phyloP scores from a whole-genome alignment of 345 rosid species.

The Psidium guajava region DNA sequence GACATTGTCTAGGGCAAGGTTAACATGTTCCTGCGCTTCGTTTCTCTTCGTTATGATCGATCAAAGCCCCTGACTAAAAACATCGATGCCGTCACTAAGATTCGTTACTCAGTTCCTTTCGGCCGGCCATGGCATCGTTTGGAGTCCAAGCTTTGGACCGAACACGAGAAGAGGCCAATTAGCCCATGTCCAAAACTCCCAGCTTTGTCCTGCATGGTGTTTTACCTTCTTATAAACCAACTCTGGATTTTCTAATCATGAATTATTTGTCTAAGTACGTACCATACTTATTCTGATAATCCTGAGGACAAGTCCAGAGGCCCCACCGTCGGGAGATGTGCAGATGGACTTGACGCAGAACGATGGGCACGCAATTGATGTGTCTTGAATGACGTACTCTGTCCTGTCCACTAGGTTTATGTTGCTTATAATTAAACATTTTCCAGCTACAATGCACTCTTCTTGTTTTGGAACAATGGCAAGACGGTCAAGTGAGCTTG shows the following conservation, averaged over 20 bases:
- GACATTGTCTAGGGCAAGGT: background rate
- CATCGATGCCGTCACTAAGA: background rate
- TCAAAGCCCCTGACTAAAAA: background rate
- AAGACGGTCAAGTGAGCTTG: too few relatives aligned
- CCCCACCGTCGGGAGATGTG: background rate
- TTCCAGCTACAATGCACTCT: too few relatives aligned
- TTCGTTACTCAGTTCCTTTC: background rate
- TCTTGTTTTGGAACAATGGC: too few relatives aligned
- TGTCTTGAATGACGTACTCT: too few relatives aligned
- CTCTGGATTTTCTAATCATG: background rate
- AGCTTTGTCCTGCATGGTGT: background rate
- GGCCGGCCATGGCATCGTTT: background rate
- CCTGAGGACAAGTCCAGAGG: background rate
- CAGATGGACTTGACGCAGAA: background rate
- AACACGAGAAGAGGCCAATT: background rate
- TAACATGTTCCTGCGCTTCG: background rate
- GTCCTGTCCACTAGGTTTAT: too few relatives aligned
- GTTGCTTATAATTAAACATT: too few relatives aligned
- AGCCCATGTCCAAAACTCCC: background rate
- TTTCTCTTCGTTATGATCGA: background rate
- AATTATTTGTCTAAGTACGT: background rate
- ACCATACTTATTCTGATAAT: background rate
- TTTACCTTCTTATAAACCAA: background rate
- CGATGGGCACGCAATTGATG: too few relatives aligned
- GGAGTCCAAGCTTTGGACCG: background rate